phyloP scores from a whole-genome alignment of 768 basidiomycete species.

The Tylopilus rubrobrunneus region DNA sequence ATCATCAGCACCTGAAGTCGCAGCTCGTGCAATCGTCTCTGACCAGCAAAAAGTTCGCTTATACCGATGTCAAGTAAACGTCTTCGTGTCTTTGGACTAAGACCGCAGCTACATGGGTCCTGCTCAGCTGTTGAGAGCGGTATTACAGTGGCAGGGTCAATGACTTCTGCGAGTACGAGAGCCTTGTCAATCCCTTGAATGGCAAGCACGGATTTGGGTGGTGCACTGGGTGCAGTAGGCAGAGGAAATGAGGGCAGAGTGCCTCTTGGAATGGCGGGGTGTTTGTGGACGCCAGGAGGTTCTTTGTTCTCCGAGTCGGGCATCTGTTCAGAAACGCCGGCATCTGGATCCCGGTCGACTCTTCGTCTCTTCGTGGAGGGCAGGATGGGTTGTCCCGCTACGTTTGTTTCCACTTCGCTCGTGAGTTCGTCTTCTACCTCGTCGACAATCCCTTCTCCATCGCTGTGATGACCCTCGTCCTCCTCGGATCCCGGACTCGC shows the following conservation, averaged over 20 bases:
- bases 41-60: conserved; percentile 86
- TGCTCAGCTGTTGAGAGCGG: conserved; percentile 39
- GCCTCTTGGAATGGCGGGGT: conserved; percentile 21
- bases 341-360: conserved; percentile 25
- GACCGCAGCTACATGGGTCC: conserved; percentile 39
- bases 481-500: conserved; percentile 19
- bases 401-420: conserved; percentile 6
- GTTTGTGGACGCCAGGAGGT: background rate
- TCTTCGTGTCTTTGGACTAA: conserved; percentile 57
- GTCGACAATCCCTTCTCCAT: conserved; percentile 16
- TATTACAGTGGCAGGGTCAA: conserved; percentile 49
- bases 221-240: conserved; percentile 61
- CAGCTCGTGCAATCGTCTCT: conserved; percentile 19
- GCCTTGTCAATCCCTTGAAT: conserved; percentile 78
- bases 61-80: conserved; percentile 75
- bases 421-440: conserved; percentile 12
- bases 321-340: background rate
- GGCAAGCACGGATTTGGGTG: conserved; percentile 66
- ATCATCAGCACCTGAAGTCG: conserved; percentile 13
- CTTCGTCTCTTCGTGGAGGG: conserved; percentile 46
- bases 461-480: conserved; percentile 19
- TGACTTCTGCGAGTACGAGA: conserved; percentile 62
- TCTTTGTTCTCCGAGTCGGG: conserved; percentile 1
- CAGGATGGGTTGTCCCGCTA: conserved; percentile 11
- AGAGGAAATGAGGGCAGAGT: conserved; percentile 67